These are phyloP conservation scores for Metschnikowia lachancei DNA, from an alignment of 805 yeast species.

Conservation along the genomic window DNA sequence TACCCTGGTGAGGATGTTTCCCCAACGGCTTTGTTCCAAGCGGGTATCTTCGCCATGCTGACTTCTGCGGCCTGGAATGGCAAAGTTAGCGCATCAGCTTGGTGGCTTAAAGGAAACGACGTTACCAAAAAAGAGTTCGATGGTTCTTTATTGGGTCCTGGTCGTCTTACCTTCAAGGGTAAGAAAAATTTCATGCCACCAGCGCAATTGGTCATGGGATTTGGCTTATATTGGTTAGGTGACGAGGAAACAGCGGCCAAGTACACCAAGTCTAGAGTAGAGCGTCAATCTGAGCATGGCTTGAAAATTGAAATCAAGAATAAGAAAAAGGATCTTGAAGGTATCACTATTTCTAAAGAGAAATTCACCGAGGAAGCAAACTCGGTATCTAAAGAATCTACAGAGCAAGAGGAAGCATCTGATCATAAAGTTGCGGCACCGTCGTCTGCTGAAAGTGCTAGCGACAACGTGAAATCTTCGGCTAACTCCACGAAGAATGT, in stretches of 20 bases:
- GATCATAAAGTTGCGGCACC: background rate
- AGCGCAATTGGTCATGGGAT: conserved; percentile 84
- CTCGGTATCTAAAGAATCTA: background rate
- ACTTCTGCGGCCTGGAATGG: conserved; percentile 88
- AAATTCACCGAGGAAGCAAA: conserved; percentile 1
- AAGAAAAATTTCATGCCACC: conserved; percentile 67
- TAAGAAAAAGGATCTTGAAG: conserved; percentile 39
- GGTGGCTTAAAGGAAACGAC: conserved; percentile 73
- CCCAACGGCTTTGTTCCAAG: conserved; percentile 84
- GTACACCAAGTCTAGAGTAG: conserved; percentile 26
- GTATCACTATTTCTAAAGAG: conserved; percentile 9
- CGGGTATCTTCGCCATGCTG: conserved; percentile 80
- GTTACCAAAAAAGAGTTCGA: conserved; percentile 69
- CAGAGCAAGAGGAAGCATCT: background rate
- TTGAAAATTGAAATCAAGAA: conserved; percentile 34
- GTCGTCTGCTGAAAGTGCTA: background rate
- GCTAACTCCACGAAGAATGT: conserved; percentile 40
- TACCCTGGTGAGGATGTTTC: conserved; percentile 68
- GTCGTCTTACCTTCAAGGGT: conserved; percentile 54
- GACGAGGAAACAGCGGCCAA: conserved; percentile 52
- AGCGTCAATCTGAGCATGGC: conserved; percentile 39
- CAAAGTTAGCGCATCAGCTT: conserved; percentile 76
- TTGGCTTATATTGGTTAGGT: conserved; percentile 73
- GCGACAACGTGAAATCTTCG: background rate
- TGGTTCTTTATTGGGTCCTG: conserved; percentile 57